Percentiles rank a stretch among this genome's conserved stretches.
Evolutionary conservation across 116 monocot genomes (phyloP).

Genomic region (Phalaenopsis hybrid): DNA sequence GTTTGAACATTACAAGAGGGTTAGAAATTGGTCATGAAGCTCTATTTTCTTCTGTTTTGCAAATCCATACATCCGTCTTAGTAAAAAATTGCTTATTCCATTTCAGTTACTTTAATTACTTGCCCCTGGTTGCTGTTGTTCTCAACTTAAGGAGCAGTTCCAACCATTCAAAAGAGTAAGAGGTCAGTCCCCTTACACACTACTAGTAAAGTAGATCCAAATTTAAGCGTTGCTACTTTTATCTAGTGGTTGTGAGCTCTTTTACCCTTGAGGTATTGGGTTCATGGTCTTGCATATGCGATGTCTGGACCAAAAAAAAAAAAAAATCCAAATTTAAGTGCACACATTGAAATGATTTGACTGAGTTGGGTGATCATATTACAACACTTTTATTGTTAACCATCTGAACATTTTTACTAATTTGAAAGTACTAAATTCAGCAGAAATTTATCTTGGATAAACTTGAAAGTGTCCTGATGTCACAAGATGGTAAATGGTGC

Average conservation of each 20-base stretch:
- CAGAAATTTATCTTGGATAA: not conserved
- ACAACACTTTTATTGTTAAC: not conserved
- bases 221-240: not conserved
- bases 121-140: slow-evolving; percentile 1
- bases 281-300: too few relatives aligned
- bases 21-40: not conserved
- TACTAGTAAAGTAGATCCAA: slow-evolving; percentile 3
- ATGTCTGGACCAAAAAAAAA: too few relatives aligned
- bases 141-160: slow-evolving; percentile 2
- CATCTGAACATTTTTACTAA: not conserved
- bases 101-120: slow-evolving; percentile 14
- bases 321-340: not conserved
- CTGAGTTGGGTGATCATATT: not conserved
- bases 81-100: slow-evolving; percentile 10
- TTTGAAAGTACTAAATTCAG: not conserved
- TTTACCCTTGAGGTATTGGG: too few relatives aligned
- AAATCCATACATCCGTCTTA: slow-evolving; percentile 1
- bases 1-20: not conserved
- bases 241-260: too few relatives aligned
- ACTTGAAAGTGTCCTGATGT: not conserved
- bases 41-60: not conserved
- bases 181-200: slow-evolving; percentile 7
- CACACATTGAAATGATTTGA: not conserved
- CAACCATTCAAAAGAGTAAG: slow-evolving; percentile 7
- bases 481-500: not conserved